These are phyloP conservation scores for Colletotrichum filicis DNA, from an alignment of 2,329 filamentous ascomycete genomes.

Conservation along the genomic window DNA sequence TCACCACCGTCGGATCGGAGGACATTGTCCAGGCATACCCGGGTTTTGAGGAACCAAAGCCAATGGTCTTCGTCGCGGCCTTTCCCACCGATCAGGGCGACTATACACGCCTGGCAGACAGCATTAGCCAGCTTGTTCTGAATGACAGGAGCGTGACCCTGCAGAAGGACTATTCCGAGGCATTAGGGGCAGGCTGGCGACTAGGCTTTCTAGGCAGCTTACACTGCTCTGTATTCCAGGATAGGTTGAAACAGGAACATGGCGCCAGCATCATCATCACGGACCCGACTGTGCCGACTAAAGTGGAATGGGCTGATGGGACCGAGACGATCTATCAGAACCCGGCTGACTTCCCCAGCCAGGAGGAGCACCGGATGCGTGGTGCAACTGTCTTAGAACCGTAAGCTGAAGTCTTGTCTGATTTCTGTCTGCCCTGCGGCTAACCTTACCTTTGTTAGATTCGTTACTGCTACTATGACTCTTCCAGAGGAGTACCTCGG, in stretches of 20 bases:
- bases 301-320: conserved; percentile 83
- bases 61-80: conserved; percentile 98
- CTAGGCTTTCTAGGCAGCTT: conserved; percentile 95
- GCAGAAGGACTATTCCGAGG: conserved; percentile 94
- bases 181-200: conserved; percentile 92
- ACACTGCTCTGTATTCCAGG: conserved; percentile 99
- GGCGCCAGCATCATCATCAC: conserved; percentile 97
- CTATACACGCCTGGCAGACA: conserved; percentile 88
- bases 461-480: conserved; percentile 85
- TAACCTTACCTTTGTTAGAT: conserved; percentile 49
- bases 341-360: conserved; percentile 86
- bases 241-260: conserved; percentile 92
- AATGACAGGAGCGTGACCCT: conserved; percentile 96
- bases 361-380: conserved; percentile 59
- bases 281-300: conserved; percentile 93
- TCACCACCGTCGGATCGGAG: conserved; percentile 84
- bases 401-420: conserved; percentile 44
- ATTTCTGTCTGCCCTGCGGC: no score
- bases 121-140: conserved; percentile 90
- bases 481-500: conserved; percentile 95
- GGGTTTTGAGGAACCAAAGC: conserved; percentile 96
- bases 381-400: conserved; percentile 62
- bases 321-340: conserved; percentile 83
- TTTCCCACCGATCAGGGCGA: conserved; percentile 94
- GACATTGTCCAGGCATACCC: conserved; percentile 82